A percentile compares a stretch with the other conserved stretches of the same genome.
These are phyloP conservation scores for Penicillium sp. DNA, from an alignment of 2,329 filamentous ascomycete species.

Conservation along the genomic window DNA sequence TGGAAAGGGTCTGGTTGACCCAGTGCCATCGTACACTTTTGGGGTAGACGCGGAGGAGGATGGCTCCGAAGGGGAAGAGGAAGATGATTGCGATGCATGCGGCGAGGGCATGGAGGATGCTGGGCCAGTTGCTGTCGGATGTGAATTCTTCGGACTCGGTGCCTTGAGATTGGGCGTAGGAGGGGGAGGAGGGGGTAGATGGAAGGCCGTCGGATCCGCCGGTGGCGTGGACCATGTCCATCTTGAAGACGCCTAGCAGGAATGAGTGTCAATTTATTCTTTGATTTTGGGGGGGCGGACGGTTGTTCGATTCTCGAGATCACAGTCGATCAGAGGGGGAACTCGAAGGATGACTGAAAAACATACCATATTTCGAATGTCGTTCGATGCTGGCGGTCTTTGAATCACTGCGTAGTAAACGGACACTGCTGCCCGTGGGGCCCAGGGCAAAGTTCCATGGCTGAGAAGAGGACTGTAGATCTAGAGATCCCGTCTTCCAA, in stretches of 20 bases:
- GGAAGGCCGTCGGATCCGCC: slow-evolving; percentile 13
- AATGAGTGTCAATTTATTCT: neutral
- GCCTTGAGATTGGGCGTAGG: slow-evolving; percentile 8
- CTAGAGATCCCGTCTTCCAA: slow-evolving; percentile 13
- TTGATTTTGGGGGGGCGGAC: no score
- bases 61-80: slow-evolving; percentile 15
- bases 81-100: slow-evolving; percentile 15
- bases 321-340: no score
- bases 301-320: no score
- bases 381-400: slow-evolving; percentile 14
- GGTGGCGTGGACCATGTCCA: slow-evolving; percentile 18
- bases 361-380: slow-evolving; percentile 17
- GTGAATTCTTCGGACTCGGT: slow-evolving; percentile 1
- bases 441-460: slow-evolving; percentile 18
- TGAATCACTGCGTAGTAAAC: slow-evolving; percentile 13
- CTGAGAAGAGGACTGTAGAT: slow-evolving; percentile 13
- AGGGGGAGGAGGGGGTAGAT: neutral
- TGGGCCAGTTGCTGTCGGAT: slow-evolving; percentile 17
- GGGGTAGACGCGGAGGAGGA: slow-evolving; percentile 16
- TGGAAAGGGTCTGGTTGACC: slow-evolving; percentile 33
- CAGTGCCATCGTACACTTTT: slow-evolving; percentile 32
- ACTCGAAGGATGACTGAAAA: neutral
- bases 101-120: slow-evolving; percentile 14
- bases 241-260: slow-evolving; percentile 8
- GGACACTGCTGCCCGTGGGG: slow-evolving; percentile 4